Base-by-base conservation (phyloP, 2,329 filamentous ascomycete genomes). In the Nannizziopsis barbatae region DNA sequence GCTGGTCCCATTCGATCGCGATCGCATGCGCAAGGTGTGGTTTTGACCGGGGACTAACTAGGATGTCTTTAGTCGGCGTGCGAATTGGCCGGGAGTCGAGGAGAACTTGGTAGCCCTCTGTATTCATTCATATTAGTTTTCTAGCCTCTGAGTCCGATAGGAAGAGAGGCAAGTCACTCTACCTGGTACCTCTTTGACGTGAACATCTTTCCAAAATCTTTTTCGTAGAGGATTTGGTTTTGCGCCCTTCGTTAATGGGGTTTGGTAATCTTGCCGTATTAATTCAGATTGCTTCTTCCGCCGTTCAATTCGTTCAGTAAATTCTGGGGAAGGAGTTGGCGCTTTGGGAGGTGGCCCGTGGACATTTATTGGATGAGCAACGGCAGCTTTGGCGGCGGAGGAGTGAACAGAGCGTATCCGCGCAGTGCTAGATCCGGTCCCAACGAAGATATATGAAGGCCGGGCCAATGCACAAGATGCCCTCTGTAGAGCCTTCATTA, bases 1-100 rank as follows among this genome's bases (percentile, higher is more conserved):
- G 76, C 42, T 83, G 74, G 63, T 95, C 89, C 92, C 92, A 98
- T 71, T 98, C 92, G 39, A 93, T 70, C 2, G 90, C 92, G 53
- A 98, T 81, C 49, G 86, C 86, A 39, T 81, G 75, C 18, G 90
- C 90, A 35, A 96, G 82, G 59, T 87, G 77, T 30, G 80, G 81
- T 69, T 95, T 96, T 49, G 75, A 76, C 1, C 70, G 59, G 0
- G 92, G 89, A 22, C 96, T 60, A 1, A 75, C 77, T 57, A 98
- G 72, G 54, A 86, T 72, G 62, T 89, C 87, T 46, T 81, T 81
- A 6, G 72, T 56, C 0, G 83, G 84, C 45, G 85, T 87, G 53
- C 89, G 81, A 52, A 98, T 78, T 3, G 88, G 81, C 20, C 88
- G 77, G 18, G 72, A 66, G 69, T 96, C 92, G 55, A 96, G 81